Evolutionary conservation across 805 yeast genomes (phyloP), one percentile per base, ranked within the genome.

Genomic region (Blastobotrys robertii): DNA sequence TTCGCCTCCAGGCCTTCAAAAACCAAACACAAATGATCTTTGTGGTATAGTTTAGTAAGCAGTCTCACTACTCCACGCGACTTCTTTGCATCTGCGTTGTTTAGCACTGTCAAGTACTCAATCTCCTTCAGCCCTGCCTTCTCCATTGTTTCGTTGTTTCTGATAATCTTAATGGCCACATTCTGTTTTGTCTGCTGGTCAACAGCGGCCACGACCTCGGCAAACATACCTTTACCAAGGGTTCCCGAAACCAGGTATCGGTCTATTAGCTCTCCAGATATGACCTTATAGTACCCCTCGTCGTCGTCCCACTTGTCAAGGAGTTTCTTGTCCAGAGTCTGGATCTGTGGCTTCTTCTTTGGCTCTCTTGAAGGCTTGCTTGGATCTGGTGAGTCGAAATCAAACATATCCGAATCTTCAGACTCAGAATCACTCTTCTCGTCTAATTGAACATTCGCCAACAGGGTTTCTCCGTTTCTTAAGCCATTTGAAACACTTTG

Each of bases 21-120:
- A 5, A 85, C 95, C 36, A 88, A 67, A 63, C 98, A 92, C 39
- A 87, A 64, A 65, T 87, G 97, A 49, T 80, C 82, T 53, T 81
- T 82, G 59, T 84, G 94, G 58, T 82, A 73, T 57, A 87, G 88
- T 13, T 83, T 79, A 57, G 83, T 88, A 49, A 79, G 68, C 49
- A 87, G 63, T 47, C 79, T 65, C 36, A 88, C 67, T 51, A 88
- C 79, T 59, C 76, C 79, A 49, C 75, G 77, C 32, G 74, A 67
- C 48, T 79, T 77, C 11, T 64, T 49, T 0, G 79, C 77, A 54
- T 83, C 77, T 4, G 79, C 77, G 56, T 70, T 86, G 53, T 67
- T 67, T 52, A 78, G 67, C 52, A 76, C 79, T 58, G 79, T 70
- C 77, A 83, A 80, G 34, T 87, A 77, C 10, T 79, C 72, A 9